Evolutionary conservation across 2,329 filamentous ascomycete genomes (phyloP).

Genomic region (Cladosporium sp.): DNA sequence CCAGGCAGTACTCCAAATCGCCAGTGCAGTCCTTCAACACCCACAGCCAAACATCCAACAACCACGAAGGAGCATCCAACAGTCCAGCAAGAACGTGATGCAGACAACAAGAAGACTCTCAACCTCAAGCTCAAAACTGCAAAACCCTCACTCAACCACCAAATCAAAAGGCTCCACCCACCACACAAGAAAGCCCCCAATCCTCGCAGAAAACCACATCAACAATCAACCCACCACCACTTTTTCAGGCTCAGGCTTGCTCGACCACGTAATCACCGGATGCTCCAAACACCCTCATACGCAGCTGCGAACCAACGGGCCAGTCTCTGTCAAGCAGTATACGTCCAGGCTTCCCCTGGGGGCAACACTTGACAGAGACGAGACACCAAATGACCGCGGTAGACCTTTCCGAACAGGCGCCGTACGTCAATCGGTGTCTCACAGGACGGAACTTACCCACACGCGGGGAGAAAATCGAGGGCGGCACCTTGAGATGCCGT

Average conservation of each 20-base stretch:
- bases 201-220: no score
- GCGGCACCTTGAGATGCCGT: not conserved
- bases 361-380: slow-evolving; percentile 4
- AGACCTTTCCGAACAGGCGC: not conserved
- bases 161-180: not conserved
- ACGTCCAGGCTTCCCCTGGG: not conserved
- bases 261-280: not conserved
- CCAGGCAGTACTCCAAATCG: no score
- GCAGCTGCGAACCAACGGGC: slow-evolving; percentile 5
- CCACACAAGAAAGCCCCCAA: not conserved
- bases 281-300: slow-evolving; percentile 8
- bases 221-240: not conserved
- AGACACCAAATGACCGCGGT: not conserved
- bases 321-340: not conserved
- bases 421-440: not conserved
- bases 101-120: not conserved
- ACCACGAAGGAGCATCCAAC: not conserved
- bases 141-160: not conserved
- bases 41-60: no score
- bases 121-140: not conserved
- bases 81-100: not conserved
- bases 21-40: no score
- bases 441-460: not conserved
- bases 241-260: slow-evolving; percentile 1
- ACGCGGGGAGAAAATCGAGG: not conserved